A percentile compares a stretch with the other conserved stretches of the same genome.
These are phyloP conservation scores for Cryptococcus depauperatus DNA, from an alignment of 1,284 basidiomycete species.

Conservation along the genomic window DNA sequence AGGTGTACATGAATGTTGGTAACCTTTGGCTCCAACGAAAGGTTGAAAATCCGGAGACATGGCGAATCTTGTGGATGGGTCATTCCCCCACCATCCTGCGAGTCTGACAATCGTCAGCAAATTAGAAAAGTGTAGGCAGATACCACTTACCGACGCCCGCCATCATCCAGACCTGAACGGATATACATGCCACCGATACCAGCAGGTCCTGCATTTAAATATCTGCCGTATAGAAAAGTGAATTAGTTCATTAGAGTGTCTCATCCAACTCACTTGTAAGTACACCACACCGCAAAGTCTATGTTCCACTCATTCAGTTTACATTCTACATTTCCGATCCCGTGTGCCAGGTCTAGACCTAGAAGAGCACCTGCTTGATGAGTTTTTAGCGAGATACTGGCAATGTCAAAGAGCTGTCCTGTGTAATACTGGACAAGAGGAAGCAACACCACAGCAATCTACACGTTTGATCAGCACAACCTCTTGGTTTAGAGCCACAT, in stretches of 20 bases:
- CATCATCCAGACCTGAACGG: constrained; percentile 37
- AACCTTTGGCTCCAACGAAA: constrained; percentile 83
- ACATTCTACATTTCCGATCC: constrained; percentile 83
- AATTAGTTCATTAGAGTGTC: neutral
- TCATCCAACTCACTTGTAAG: constrained; percentile 61
- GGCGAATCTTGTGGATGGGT: constrained; percentile 73
- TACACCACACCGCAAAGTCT: constrained; percentile 97
- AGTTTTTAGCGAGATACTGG: constrained; percentile 72
- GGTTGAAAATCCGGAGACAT: constrained; percentile 81
- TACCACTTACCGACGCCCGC: constrained; percentile 33
- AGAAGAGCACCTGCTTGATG: constrained; percentile 73
- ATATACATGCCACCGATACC: constrained; percentile 70
- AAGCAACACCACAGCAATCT: constrained; percentile 81
- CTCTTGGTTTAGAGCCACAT: neutral
- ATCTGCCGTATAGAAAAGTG: constrained; percentile 44
- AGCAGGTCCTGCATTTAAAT: constrained; percentile 91
- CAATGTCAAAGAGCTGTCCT: constrained; percentile 89
- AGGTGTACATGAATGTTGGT: constrained; percentile 89
- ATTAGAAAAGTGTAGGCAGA: no score
- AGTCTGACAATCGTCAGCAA: constrained; percentile 56
- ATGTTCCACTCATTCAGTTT: constrained; percentile 85
- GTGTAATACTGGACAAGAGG: constrained; percentile 94
- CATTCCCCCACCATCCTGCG: constrained; percentile 97
- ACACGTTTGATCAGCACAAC: neutral
- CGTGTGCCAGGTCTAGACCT: constrained; percentile 95